Conservation (phyloP, 2,329 filamentous ascomycete genomes). For the Teratosphaeria destructans region DNA sequence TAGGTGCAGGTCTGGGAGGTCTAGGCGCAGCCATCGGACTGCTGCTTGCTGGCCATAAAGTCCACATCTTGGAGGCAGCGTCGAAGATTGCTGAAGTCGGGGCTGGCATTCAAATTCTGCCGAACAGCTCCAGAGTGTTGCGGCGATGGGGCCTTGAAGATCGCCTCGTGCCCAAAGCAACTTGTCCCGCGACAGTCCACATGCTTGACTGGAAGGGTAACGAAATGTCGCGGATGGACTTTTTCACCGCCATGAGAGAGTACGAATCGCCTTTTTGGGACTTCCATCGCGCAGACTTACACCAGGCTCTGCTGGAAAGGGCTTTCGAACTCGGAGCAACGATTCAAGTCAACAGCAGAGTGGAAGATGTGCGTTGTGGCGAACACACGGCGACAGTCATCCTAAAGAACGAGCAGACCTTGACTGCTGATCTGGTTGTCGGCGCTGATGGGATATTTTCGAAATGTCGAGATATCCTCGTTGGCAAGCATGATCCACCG, state of each 20-base stretch:
- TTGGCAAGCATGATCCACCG: constrained; percentile 37
- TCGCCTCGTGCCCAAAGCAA: not conserved
- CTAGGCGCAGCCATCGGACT: not conserved
- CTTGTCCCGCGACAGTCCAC: not conserved
- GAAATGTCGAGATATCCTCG: constrained; percentile 27
- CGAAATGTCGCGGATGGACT: not conserved
- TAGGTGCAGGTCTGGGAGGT: not conserved
- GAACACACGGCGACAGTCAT: not conserved
- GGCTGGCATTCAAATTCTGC: not conserved
- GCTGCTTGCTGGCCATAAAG: not conserved
- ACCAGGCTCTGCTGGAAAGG: not conserved
- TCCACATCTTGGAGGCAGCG: not conserved
- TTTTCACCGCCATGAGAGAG: not conserved
- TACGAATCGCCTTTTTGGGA: not conserved
- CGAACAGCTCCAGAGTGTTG: not conserved
- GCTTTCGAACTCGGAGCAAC: not conserved
- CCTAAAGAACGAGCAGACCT: not conserved
- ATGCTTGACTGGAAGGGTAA: not conserved
- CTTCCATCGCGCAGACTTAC: not conserved
- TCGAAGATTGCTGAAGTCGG: not conserved
- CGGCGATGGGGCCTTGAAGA: not conserved
- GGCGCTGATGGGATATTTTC: not conserved
- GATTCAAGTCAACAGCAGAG: not conserved
- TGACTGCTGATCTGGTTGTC: not conserved
- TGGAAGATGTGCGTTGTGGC: not conserved